Base-by-base conservation (phyloP, 805 yeast species). In the Monosporozyma aquatica region DNA sequence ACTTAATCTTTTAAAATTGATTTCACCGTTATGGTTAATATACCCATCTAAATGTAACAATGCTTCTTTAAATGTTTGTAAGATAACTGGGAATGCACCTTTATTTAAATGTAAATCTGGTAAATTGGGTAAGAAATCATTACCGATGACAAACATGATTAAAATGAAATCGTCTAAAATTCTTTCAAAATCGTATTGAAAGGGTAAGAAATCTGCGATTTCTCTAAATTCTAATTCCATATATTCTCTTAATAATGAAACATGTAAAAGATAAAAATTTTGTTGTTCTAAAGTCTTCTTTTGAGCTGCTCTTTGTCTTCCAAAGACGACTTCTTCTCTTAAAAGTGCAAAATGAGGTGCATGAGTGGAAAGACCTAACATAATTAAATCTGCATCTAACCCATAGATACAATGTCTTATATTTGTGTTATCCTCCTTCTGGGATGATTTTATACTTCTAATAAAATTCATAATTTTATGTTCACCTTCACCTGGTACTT, bases 401-500 rank as follows among this genome's bases (percentile, higher is more conserved):
- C 97, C 97, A 61, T 90, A 90, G 39, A 90, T 77, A 70, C 97
- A 90, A 59, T 90, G 97, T 61, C 95, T 80, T 14, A 82, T 71
- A 60, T 90, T 85, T 10, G 15, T 25, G 38, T 87, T 78, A 56
- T 86, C 72, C 56, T 84, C 85, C 40, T 70, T 78, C 0, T 76
- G 72, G 9, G 35, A 15, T n/a, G 89, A 75, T 60, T 84, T 82
- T 65, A 79, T 72, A 34, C 76, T 67, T 65, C 97, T 78, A 50
- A 90, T 87, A 54, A 76, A 87, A 54, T 86, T 86, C 97, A 89
- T 90, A 52, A 90, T 87, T 59, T 90, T 90, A 66, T 90, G 97
- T 67, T 90, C 97, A 65, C 97, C 97, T 70, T 90, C 97, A 52
- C 97, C 97, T 3, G 97, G 97, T 15, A 86, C 97, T 62, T 89